Percentiles rank a stretch among this genome's conserved stretches.
Evolutionary conservation across 2,329 filamentous ascomycete species (phyloP).

Genomic region (Botrytis elliptica): DNA sequence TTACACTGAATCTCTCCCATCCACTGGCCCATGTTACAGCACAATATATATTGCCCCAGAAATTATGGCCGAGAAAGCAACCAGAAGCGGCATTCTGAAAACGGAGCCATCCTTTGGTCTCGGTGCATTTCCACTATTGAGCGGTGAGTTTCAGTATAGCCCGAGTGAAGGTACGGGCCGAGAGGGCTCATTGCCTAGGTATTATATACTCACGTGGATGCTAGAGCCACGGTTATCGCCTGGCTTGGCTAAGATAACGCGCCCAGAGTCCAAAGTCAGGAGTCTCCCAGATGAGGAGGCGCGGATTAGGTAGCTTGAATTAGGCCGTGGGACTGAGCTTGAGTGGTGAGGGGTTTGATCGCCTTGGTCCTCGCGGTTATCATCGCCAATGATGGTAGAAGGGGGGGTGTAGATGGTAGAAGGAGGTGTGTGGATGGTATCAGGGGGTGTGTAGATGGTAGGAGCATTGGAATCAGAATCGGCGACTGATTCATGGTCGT

Average conservation of each 20-base stretch:
- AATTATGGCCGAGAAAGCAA: neutral
- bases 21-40: neutral
- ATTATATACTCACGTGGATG: conserved; percentile 2
- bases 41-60: neutral
- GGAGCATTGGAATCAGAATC: neutral
- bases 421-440: neutral
- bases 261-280: neutral
- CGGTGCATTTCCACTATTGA: conserved; percentile 12
- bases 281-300: conserved; percentile 10
- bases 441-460: neutral
- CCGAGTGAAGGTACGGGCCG: too few relatives aligned
- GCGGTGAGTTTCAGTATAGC: neutral
- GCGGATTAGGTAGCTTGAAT: conserved; percentile 2
- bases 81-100: conserved; percentile 14
- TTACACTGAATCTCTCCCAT: conserved; percentile 3
- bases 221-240: neutral
- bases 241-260: neutral
- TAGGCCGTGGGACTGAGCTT: conserved; percentile 10
- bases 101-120: conserved; percentile 1
- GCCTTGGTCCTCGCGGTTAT: neutral
- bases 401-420: neutral
- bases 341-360: neutral
- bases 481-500: neutral
- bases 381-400: neutral
- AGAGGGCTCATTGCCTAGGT: neutral